These are phyloP conservation scores for Clonostachys sp. DNA, from an alignment of 2,329 filamentous ascomycete genomes.

Conservation along the genomic window DNA sequence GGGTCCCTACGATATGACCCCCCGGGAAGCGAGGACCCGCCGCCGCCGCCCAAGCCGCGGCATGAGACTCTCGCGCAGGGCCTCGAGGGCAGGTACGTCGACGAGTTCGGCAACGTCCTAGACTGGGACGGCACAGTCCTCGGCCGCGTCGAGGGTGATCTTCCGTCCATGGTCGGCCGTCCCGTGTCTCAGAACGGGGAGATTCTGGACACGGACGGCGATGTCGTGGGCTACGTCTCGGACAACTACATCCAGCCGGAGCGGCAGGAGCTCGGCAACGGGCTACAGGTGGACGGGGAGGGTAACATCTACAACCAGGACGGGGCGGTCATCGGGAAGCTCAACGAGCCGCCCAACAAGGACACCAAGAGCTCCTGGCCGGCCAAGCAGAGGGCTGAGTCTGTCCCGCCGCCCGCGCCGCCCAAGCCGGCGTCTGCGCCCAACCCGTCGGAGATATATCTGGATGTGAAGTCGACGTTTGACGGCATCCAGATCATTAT, in stretches of 20 bases:
- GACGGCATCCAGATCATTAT: conserved; percentile 54
- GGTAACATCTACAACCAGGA: conserved; percentile 54
- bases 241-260: conserved; percentile 40
- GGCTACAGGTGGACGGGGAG: conserved; percentile 49
- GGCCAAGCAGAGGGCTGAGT: not conserved
- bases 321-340: conserved; percentile 56
- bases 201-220: conserved; percentile 71
- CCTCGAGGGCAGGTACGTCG: conserved; percentile 41
- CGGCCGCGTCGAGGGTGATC: conserved; percentile 46
- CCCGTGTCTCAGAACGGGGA: conserved; percentile 39
- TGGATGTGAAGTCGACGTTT: conserved; percentile 53
- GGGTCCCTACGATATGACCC: not conserved
- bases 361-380: not conserved
- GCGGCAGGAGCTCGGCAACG: conserved; percentile 36
- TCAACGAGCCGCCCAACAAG: conserved; percentile 36
- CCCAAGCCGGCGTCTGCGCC: conserved; percentile 18
- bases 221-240: conserved; percentile 72
- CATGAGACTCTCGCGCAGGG: conserved; percentile 27
- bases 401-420: not conserved
- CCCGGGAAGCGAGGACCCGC: not conserved
- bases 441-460: conserved; percentile 47
- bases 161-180: conserved; percentile 49
- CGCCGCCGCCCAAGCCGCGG: conserved; percentile 3
- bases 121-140: conserved; percentile 44
- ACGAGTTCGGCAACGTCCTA: conserved; percentile 50